Evolutionary conservation across 2,329 filamentous ascomycete species (phyloP).

Genomic region (Ophiostoma sp.): DNA sequence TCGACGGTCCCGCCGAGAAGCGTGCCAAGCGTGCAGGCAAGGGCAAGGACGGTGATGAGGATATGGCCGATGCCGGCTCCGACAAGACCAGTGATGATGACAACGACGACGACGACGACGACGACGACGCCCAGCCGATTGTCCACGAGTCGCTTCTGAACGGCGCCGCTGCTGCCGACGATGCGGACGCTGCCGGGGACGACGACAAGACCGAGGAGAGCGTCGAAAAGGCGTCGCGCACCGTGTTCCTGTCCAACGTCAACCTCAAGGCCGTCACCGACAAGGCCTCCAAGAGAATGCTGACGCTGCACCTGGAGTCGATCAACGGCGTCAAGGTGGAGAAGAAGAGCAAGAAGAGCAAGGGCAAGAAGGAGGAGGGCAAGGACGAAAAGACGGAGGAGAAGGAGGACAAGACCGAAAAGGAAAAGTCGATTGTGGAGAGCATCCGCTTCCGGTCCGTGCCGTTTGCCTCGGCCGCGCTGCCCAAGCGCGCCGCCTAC

Average conservation of each 20-base stretch:
- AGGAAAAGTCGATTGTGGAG: conserved; percentile 53
- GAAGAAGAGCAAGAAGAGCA: conserved; percentile 15
- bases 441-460: conserved; percentile 93
- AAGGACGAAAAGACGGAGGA: conserved; percentile 66
- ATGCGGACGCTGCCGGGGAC: conserved; percentile 35
- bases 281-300: conserved; percentile 71
- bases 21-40: conserved; percentile 42
- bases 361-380: conserved; percentile 58
- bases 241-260: conserved; percentile 90
- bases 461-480: conserved; percentile 67
- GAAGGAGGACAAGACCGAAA: conserved; percentile 52
- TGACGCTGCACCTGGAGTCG: conserved; percentile 72
- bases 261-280: conserved; percentile 76
- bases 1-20: conserved; percentile 44
- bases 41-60: conserved; percentile 32
- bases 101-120: conserved; percentile 37
- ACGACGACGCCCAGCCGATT: conserved; percentile 21
- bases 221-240: conserved; percentile 79
- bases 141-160: conserved; percentile 24
- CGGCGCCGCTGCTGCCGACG: conserved; percentile 30
- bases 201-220: conserved; percentile 48
- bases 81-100: conserved; percentile 38
- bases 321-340: conserved; percentile 50
- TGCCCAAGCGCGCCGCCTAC: conserved; percentile 92
- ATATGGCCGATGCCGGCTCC: conserved; percentile 38